phyloP scores from a whole-genome alignment of 306 rosid genomes.

The Cicer bijugum region DNA sequence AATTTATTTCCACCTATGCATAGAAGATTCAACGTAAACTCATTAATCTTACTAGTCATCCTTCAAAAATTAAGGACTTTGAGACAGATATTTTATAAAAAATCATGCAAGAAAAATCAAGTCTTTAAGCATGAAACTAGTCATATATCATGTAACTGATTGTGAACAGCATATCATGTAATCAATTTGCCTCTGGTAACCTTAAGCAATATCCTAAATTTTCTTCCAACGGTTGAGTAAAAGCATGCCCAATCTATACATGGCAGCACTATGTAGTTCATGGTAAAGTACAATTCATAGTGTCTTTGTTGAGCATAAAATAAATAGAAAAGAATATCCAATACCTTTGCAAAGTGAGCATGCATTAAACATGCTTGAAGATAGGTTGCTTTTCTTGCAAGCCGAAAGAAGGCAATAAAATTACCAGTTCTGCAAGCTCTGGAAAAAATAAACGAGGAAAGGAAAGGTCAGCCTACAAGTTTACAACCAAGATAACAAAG shows the following conservation, averaged over 20 bases:
- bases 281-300: slow-evolving; percentile 36
- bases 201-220: slow-evolving; percentile 40
- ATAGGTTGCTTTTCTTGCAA: slow-evolving; percentile 88
- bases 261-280: slow-evolving; percentile 30
- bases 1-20: slow-evolving; percentile 22
- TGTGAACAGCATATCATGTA: slow-evolving; percentile 17
- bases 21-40: slow-evolving; percentile 33
- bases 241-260: slow-evolving; percentile 15
- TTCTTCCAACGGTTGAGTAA: slow-evolving; percentile 39
- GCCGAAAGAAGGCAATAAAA: slow-evolving; percentile 88
- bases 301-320: slow-evolving; percentile 34
- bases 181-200: slow-evolving; percentile 25
- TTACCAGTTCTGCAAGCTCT: slow-evolving; percentile 94
- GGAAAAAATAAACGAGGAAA: slow-evolving; percentile 50
- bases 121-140: slow-evolving; percentile 17
- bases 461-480: slow-evolving; percentile 47
- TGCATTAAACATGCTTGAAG: slow-evolving; percentile 99
- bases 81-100: slow-evolving; percentile 7
- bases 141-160: not conserved
- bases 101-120: slow-evolving; percentile 14
- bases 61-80: slow-evolving; percentile 34
- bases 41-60: slow-evolving; percentile 8
- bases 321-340: slow-evolving; percentile 35
- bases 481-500: slow-evolving; percentile 22
- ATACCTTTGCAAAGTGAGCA: slow-evolving; percentile 97